Conservation (phyloP, 805 yeast species). For the Myxozyma lipomycoides region DNA sequence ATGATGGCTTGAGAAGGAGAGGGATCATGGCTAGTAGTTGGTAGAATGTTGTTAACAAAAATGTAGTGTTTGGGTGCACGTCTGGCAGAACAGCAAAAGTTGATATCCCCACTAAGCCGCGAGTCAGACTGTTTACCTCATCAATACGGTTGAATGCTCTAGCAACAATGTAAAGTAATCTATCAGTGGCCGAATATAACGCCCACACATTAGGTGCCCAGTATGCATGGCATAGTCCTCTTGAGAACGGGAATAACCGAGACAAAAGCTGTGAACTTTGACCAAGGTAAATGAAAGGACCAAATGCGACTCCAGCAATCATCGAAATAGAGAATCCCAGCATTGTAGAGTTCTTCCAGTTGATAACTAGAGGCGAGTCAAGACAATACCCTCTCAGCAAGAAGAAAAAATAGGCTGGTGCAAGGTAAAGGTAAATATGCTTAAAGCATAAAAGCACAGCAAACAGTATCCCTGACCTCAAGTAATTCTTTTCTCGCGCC, state of each 20-base stretch:
- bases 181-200: slow-evolving; percentile 75
- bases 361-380: slow-evolving; percentile 19
- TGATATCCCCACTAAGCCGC: slow-evolving; percentile 91
- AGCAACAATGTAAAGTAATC: slow-evolving; percentile 45
- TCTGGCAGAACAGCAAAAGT: slow-evolving; percentile 76
- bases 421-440: slow-evolving; percentile 86
- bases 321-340: slow-evolving; percentile 58
- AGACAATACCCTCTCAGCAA: slow-evolving; percentile 70
- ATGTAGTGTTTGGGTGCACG: slow-evolving; percentile 72
- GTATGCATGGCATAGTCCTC: slow-evolving; percentile 95
- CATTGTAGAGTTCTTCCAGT: slow-evolving; percentile 49
- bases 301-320: slow-evolving; percentile 67
- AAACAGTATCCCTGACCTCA: slow-evolving; percentile 52
- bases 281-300: slow-evolving; percentile 63
- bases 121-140: slow-evolving; percentile 43
- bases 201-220: slow-evolving; percentile 99
- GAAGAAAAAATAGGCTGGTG: slow-evolving; percentile 87
- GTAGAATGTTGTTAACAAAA: slow-evolving; percentile 75
- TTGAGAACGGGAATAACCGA: slow-evolving; percentile 84
- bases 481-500: slow-evolving; percentile 55
- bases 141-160: slow-evolving; percentile 9
- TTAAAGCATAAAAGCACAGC: slow-evolving; percentile 82
- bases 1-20: slow-evolving; percentile 58
- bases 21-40: slow-evolving; percentile 45
- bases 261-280: slow-evolving; percentile 60